Conservation (phyloP, 2,329 filamentous ascomycete genomes). For the Alternaria dauci region DNA sequence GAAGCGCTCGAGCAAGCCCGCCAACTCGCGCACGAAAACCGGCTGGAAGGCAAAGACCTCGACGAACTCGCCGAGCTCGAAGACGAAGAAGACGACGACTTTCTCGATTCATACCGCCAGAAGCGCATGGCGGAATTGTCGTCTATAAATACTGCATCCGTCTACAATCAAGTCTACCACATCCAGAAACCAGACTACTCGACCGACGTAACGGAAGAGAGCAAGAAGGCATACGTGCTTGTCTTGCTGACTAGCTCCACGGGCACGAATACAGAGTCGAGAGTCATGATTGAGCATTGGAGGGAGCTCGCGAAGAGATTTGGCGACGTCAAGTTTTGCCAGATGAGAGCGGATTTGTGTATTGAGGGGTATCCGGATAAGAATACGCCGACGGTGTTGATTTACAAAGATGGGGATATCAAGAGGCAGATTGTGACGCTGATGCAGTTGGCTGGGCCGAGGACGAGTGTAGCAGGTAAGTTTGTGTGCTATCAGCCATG, state of each 20-base stretch:
- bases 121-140: slow-evolving; percentile 87
- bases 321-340: slow-evolving; percentile 96
- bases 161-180: slow-evolving; percentile 91
- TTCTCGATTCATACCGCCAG: slow-evolving; percentile 84
- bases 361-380: slow-evolving; percentile 96
- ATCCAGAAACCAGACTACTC: slow-evolving; percentile 94
- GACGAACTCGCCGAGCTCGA: slow-evolving; percentile 94
- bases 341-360: slow-evolving; percentile 89
- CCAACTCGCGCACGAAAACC: slow-evolving; percentile 85
- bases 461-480: slow-evolving; percentile 31
- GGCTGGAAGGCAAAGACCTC: slow-evolving; percentile 91
- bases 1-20: slow-evolving; percentile 89
- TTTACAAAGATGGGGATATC: slow-evolving; percentile 94
- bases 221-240: slow-evolving; percentile 70
- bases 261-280: slow-evolving; percentile 84
- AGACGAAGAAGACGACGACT: slow-evolving; percentile 93
- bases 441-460: slow-evolving; percentile 73
- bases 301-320: slow-evolving; percentile 82
- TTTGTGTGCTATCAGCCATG: neutral
- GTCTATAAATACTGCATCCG: slow-evolving; percentile 74
- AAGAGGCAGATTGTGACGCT: slow-evolving; percentile 91
- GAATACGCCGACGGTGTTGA: slow-evolving; percentile 92
- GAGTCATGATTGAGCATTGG: slow-evolving; percentile 86
- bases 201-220: slow-evolving; percentile 90
- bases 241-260: slow-evolving; percentile 83